phyloP scores from a whole-genome alignment of 176 grass and related monocot genomes.

The Tillandsia leiboldiana region DNA sequence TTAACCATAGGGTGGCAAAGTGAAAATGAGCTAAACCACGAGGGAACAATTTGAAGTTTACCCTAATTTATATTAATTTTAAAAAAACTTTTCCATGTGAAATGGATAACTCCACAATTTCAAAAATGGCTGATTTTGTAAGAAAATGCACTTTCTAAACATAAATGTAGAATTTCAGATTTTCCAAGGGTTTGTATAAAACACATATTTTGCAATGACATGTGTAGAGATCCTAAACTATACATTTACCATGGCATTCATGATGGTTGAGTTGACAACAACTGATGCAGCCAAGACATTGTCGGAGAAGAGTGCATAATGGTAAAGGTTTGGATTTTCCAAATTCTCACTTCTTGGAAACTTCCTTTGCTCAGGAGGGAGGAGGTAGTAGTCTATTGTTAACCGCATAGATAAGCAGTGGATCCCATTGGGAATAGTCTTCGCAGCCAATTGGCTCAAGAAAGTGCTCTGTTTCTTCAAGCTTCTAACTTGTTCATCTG shows the following conservation, averaged over 20 bases:
- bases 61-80: too few species aligned
- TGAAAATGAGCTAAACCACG: too few species aligned
- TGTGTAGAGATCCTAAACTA: too few species aligned
- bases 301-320: slow-evolving; percentile 98
- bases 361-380: slow-evolving; percentile 54
- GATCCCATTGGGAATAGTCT: slow-evolving; percentile 97
- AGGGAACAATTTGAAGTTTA: too few species aligned
- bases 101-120: too few species aligned
- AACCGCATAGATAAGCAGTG: slow-evolving; percentile 91
- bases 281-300: slow-evolving; percentile 94
- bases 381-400: slow-evolving; percentile 94
- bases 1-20: too few species aligned
- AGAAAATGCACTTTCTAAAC: too few species aligned
- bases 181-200: too few species aligned
- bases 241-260: slow-evolving; percentile 80
- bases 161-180: too few species aligned
- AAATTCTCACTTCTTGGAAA: slow-evolving; percentile 74
- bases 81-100: too few species aligned
- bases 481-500: slow-evolving; percentile 87
- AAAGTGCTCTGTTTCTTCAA: slow-evolving; percentile 98
- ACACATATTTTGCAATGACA: too few species aligned
- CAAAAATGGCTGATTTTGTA: too few species aligned
- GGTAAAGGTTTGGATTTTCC: slow-evolving; percentile 80
- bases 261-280: slow-evolving; percentile 94
- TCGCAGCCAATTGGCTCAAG: slow-evolving; percentile 94